These are phyloP conservation scores for Petasospora fabianii DNA, from an alignment of 1,139 yeast genomes.

Conservation along the genomic window DNA sequence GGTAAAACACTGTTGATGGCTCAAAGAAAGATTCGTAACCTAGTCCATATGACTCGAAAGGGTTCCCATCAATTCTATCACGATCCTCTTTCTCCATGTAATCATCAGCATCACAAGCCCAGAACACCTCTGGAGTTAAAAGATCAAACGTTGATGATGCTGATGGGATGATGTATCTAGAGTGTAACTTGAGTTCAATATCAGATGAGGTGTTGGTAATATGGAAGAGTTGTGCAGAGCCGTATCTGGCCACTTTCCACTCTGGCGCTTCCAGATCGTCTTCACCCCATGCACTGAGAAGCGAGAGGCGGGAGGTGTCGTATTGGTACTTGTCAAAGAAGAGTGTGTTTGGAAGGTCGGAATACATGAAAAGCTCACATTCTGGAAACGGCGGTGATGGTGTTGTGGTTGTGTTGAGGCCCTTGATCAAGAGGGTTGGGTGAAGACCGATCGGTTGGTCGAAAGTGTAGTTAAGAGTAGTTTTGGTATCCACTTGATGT, in stretches of 20 bases:
- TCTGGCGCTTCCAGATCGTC: slow-evolving; percentile 41
- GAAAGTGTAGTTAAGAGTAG: slow-evolving; percentile 20
- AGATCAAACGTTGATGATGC: slow-evolving; percentile 28
- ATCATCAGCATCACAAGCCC: slow-evolving; percentile 42
- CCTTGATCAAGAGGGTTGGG: slow-evolving; percentile 31
- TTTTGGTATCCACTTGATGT: slow-evolving; percentile 13
- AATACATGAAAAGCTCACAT: slow-evolving; percentile 32
- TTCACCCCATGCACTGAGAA: slow-evolving; percentile 33
- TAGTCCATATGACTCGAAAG: slow-evolving; percentile 33
- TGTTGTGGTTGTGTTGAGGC: slow-evolving; percentile 12
- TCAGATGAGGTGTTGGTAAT: slow-evolving; percentile 28
- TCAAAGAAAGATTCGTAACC: slow-evolving; percentile 47
- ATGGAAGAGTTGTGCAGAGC: slow-evolving; percentile 36
- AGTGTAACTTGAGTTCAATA: slow-evolving; percentile 40
- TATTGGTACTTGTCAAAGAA: slow-evolving; percentile 39
- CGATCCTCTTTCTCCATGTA: slow-evolving; percentile 22
- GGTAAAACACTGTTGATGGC: slow-evolving; percentile 39
- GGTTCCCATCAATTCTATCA: slow-evolving; percentile 26
- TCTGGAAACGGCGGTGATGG: slow-evolving; percentile 19
- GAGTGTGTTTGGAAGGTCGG: slow-evolving; percentile 30
- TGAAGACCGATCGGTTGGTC: slow-evolving; percentile 43
- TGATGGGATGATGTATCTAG: slow-evolving; percentile 44
- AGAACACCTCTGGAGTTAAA: slow-evolving; percentile 39
- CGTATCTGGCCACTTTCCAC: slow-evolving; percentile 43
- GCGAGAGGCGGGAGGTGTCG: slow-evolving; percentile 26